Evolutionary conservation across 768 basidiomycete genomes (phyloP), one percentile per base, ranked within the genome.

Genomic region (Macrocybe gigantea): DNA sequence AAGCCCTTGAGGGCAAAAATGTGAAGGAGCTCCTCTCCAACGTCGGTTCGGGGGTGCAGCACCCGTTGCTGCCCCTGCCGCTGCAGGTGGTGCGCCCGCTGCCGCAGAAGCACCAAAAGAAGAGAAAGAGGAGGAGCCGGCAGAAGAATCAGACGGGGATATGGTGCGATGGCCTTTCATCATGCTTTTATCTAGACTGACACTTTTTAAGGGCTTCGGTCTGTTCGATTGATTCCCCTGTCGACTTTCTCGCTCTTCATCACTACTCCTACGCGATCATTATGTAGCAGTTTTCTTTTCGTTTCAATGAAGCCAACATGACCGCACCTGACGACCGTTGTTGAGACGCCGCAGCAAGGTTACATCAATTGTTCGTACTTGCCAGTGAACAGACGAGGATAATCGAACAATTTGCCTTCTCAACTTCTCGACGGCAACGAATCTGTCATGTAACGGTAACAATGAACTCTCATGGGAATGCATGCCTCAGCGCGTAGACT

Each of bases 1-100:
- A 96, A 70, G 95, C 96, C 33, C 84, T 99, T 46, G 93, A 95
- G 72, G 95, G 94, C 62, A 96, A 95, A 80, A 83, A 98, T 74
- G 81, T 99, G 61, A 97, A 92, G 73, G 93, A 94, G 39, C 78
- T 98, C 45, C 80, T 99, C 55, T 87, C 88, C 53, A 95, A 92
- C 76, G 93, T 99, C 53, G 94, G 95, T 54, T 75, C 90, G 48
- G 93, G 52, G 93, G 91, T 53, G 93, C 83, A 53, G 90, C 83
- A 57, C 85, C 91, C 42, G 88, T 83, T 47, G 82, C 74, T 47
- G 79, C 76, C 43, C 75, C 74, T 45, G 80, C 67, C 50, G 83
- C 66, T 49, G 82, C 68, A 49, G 83, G 65, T 41, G 83, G 73
- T 46, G 78, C 75, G 31, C 82, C 79, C 39, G 81, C 82, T 36